Evolutionary conservation across 768 basidiomycete species (phyloP), one percentile per base, ranked within the genome.

Genomic region (Tephrocybe sp.): DNA sequence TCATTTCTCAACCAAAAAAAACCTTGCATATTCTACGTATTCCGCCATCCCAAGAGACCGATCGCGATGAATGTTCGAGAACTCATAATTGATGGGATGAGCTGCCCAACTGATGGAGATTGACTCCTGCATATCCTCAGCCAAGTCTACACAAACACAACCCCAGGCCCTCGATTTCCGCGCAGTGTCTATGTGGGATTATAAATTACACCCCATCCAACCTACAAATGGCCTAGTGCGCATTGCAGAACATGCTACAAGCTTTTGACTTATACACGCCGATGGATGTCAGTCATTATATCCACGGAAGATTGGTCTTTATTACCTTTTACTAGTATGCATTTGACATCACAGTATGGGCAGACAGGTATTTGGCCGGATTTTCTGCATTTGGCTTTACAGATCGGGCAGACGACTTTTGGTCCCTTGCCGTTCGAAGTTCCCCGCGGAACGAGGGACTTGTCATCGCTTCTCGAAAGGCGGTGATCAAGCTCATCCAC

Each of bases 21-120:
- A 50, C 37, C 30, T 55, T 5, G 17, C 25, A 7, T 50, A 55
- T 17, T 33, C 54, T 15, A 51, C 49, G 1, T 55, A 55, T 18
- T 50, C 54, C 1, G 21, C 36, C 23, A 51, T 55, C 5, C 54
- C 54, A 0, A 21, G 3, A 12, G 32, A 38, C 54, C 54, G 0
- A 34, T 33, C 5, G 42, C 51, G 54, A 33, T 14, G 25, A 20
- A 38, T 0, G 45, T 55, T 15, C 1, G 6, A 3, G 18, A 38
- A 3, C 28, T 55, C 6, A 42, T 24, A 7, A 24, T 55, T 18
- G 44, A 47, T n/a, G 30, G 38, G 2, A 55, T 48, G 1, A 18
- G 42, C 49, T 45, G 25, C 10, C 50, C 45, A 25, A 42, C 28
- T 3, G 12, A 10, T 21, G 0, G 18, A 2, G 18, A 40, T 6